phyloP scores from a whole-genome alignment of 1,139 yeast genomes.

The Hyphopichia pseudoburtonii region DNA sequence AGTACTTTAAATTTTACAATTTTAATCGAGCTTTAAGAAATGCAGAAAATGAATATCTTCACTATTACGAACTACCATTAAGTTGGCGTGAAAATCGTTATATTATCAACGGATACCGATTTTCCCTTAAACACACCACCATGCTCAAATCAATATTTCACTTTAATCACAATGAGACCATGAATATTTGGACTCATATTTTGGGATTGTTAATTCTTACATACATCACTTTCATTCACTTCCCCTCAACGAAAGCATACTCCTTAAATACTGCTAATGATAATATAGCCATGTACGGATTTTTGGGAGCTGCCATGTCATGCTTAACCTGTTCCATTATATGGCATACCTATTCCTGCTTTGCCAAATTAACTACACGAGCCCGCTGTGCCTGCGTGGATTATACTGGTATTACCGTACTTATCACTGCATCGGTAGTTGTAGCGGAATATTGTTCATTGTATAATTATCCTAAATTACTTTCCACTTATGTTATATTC shows the following conservation, averaged over 20 bases:
- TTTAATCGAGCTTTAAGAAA: constrained; percentile 57
- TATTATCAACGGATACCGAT: constrained; percentile 82
- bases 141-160: constrained; percentile 58
- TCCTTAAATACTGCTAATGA: constrained; percentile 43
- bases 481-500: constrained; percentile 52
- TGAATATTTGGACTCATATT: constrained; percentile 93
- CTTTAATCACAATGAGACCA: constrained; percentile 79
- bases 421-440: constrained; percentile 87
- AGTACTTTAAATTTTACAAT: constrained; percentile 52
- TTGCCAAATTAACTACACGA: constrained; percentile 63
- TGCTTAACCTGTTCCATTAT: constrained; percentile 76
- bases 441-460: constrained; percentile 83
- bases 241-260: constrained; percentile 55
- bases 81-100: constrained; percentile 93
- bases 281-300: constrained; percentile 57
- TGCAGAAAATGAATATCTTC: constrained; percentile 61
- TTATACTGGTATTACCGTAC: constrained; percentile 88
- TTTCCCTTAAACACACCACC: constrained; percentile 61
- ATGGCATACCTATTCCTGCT: constrained; percentile 92
- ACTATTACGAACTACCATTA: constrained; percentile 84
- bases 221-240: constrained; percentile 58
- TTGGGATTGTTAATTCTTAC: constrained; percentile 62
- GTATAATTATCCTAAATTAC: constrained; percentile 55
- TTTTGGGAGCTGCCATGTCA: constrained; percentile 69
- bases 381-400: constrained; percentile 88